Evolutionary conservation across 345 rosid genomes (phyloP).

Genomic region (Corchorus olitorius): DNA sequence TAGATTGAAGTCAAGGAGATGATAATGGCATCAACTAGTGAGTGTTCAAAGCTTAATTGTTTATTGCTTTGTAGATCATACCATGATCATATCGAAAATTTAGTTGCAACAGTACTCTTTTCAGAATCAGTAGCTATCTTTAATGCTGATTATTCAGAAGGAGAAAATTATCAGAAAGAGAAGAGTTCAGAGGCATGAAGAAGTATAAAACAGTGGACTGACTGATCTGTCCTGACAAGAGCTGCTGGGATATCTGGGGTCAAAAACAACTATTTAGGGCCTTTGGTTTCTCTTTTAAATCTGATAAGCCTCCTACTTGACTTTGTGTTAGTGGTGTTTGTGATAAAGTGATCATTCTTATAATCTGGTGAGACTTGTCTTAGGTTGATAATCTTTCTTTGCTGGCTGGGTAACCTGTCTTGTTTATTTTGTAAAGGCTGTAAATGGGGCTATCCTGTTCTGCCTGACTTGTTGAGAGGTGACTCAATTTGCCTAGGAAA

Average conservation of each 20-base stretch:
- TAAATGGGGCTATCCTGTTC: neutral
- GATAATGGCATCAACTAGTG: neutral
- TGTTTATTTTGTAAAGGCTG: neutral
- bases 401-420: neutral
- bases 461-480: neutral
- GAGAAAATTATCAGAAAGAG: neutral
- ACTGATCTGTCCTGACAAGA: neutral
- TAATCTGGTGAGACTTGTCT: neutral
- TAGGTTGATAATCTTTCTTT: neutral
- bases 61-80: neutral
- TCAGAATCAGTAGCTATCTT: neutral
- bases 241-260: neutral
- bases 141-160: neutral
- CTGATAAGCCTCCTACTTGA: neutral
- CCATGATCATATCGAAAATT: neutral
- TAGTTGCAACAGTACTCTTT: neutral
- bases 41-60: neutral
- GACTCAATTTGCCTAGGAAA: slow-evolving; percentile 6
- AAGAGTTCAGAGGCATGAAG: neutral
- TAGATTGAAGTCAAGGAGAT: slow-evolving; percentile 1
- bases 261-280: neutral
- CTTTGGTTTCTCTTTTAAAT: slow-evolving; percentile 5
- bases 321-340: neutral
- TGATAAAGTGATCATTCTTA: neutral
- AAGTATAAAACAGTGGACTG: neutral